Percentiles rank a stretch among this genome's conserved stretches.
Evolutionary conservation across 1,139 yeast species (phyloP).

Genomic region (Diutina siamensis): DNA sequence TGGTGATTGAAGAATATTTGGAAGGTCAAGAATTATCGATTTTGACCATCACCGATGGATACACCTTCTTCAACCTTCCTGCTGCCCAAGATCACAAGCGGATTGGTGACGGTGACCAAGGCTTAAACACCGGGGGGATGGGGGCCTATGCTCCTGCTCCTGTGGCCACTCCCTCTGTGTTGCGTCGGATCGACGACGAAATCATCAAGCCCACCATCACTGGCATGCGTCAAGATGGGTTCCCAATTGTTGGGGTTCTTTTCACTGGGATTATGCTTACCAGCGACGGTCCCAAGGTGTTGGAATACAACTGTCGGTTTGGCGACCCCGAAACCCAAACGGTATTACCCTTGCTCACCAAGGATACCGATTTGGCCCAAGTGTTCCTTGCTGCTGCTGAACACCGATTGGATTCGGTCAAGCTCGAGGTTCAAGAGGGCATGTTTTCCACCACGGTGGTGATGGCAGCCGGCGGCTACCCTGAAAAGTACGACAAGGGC

Average conservation of each 20-base stretch:
- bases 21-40: constrained; percentile 97
- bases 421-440: constrained; percentile 46
- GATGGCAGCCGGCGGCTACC: constrained; percentile 95
- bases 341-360: constrained; percentile 72
- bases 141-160: constrained; percentile 99
- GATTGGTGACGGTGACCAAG: constrained; percentile 84
- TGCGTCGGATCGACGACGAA: constrained; percentile 56
- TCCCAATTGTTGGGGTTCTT: constrained; percentile 90
- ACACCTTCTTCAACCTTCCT: constrained; percentile 81
- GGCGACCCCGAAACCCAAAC: constrained; percentile 99
- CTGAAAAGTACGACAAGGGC: constrained; percentile 76
- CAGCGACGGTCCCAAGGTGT: constrained; percentile 74
- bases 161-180: constrained; percentile 59
- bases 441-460: constrained; percentile 85
- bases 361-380: constrained; percentile 84
- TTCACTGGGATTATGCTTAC: constrained; percentile 96
- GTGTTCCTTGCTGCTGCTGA: constrained; percentile 91
- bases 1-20: constrained; percentile 89
- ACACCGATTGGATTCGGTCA: constrained; percentile 82
- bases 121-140: constrained; percentile 98
- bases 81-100: constrained; percentile 99
- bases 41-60: constrained; percentile 89
- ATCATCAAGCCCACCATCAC: constrained; percentile 86
- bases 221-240: constrained; percentile 94
- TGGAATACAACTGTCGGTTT: constrained; percentile 94